Base-by-base conservation (phyloP, 306 rosid genomes). In the Dicorynia guianensis region DNA sequence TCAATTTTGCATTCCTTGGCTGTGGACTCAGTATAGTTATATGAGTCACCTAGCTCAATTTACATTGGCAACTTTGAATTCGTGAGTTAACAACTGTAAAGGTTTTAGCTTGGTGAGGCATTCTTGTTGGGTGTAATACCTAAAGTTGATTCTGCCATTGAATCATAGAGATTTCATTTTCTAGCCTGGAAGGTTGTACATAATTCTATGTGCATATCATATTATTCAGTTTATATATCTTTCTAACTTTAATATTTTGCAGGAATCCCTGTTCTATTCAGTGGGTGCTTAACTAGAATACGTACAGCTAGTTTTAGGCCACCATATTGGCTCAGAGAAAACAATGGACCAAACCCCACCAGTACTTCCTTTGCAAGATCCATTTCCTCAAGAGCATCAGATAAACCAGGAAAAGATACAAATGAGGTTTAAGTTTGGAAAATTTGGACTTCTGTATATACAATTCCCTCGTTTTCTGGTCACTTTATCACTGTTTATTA, bases 311-410 rank as follows among this genome's bases (percentile, higher is more conserved):
- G 62, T 38, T 67, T 44, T 14, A 62, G 11, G 79, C 40, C 79
- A 35, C 67, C 77, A 20, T 72, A 68, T 52, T 79, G 50, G 65
- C 74, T 67, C 68, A 50, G 77, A 67, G 76, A 81, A 76, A 79
- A 72, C 33, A 79, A 62, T 52, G 81, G 79, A 52, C 71, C 80
- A 65, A 81, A 38, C 59, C 49, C 83, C 38, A 17, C 59, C 40
- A 71, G 6, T 71, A 46, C 83, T n/a, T 67, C 68, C 59, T 79
- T 76, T 30, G 67, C 80, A 44, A 83, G 90, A 69, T 58, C 81
- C 42, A 48, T 86, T 70, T 92, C 96, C 54, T 92, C 97, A 12
- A 80, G 65, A 69, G 83, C 97, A 71, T 84, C 91, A 42, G 44
- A 77, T 47, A 64, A 84, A 75, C 81, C 42, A 2, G 75, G 80